A percentile compares a stretch with the other conserved stretches of the same genome.
phyloP scores from a whole-genome alignment of 768 basidiomycete genomes.

The Tylopilus plumbeoviolaceoides region DNA sequence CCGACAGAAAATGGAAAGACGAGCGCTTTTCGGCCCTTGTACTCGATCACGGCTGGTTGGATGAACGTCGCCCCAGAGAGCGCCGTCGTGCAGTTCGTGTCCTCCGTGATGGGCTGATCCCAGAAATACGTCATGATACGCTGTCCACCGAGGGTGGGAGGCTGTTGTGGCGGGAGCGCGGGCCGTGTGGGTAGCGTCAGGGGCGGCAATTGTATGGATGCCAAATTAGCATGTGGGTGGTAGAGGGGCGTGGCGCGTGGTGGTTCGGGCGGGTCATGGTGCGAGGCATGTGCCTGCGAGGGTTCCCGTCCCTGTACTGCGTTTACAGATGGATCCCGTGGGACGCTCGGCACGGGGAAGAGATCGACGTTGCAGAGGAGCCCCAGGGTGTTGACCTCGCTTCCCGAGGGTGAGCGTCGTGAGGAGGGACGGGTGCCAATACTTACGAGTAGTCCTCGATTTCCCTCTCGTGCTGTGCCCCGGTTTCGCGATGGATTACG shows the following conservation, averaged over 20 bases:
- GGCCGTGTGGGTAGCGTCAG: conserved; percentile 13
- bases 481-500: conserved; percentile 38
- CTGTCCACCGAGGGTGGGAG: conserved; percentile 13
- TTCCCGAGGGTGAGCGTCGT: conserved; percentile 26
- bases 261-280: conserved; percentile 1
- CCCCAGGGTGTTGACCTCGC: conserved; percentile 59
- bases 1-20: conserved; percentile 64
- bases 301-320: conserved; percentile 8
- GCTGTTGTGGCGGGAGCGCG: conserved; percentile 4
- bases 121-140: conserved; percentile 43
- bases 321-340: conserved; percentile 1
- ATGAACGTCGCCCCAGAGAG: conserved; percentile 62
- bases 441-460: conserved; percentile 47
- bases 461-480: conserved; percentile 43
- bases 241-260: conserved; percentile 10
- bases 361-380: conserved; percentile 76
- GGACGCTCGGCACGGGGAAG: conserved; percentile 47
- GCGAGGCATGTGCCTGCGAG: conserved; percentile 12
- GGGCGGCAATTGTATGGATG: conserved; percentile 22
- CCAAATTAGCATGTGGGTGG: conserved; percentile 12
- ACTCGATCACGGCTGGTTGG: conserved; percentile 51
- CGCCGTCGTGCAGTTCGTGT: conserved; percentile 41
- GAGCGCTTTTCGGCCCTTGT: conserved; percentile 47
- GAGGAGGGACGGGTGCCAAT: not conserved
- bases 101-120: conserved; percentile 42